Base-by-base conservation (phyloP, 495 filamentous ascomycete genomes). In the Daldinia concentrica region DNA sequence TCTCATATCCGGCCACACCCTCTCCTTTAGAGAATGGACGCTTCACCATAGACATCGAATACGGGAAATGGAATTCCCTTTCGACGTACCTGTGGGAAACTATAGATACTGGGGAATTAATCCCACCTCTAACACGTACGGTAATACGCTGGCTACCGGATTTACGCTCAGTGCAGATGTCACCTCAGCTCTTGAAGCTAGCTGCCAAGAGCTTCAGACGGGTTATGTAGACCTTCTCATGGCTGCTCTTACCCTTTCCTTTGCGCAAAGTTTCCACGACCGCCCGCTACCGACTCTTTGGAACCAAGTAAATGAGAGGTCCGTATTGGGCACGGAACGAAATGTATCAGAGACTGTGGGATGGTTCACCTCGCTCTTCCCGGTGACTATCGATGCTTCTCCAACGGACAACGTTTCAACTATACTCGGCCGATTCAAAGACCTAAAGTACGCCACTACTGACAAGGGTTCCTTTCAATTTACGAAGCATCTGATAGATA, bases 1-100 rank as follows among this genome's bases (percentile, higher is more conserved):
- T 48, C 64, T 84, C 2, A 17, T 78, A 30, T 80, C 81, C 1
- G 76, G 72, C 17, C 74, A 74, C 4, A 81, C 82, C 1, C 82
- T 91, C 61, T 86, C 90, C 0, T 92, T 90, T 70, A 86, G 90
- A 72, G 86, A 82, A 27, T 93, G 90, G 90, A 85, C 83, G 14
- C 80, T 81, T 17, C 77, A 83, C 4, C 77, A 83, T 36, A 82
- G 76, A 51, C 68, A 72, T 29, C 74, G 75, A 8, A 74, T 79
- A 9, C 74, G 77, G 36, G 72, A 48, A 1, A 70, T 68, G 29
- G 76, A 76, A 27, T 68, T 80, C 6, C 76, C 80, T 0, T 81
- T 80, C 34, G 43, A 70, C 6, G 73, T 81, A 8, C 75, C 77
- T 14, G 69, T 74, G 0, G 81, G 79, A 67, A 82, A 81, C 37